Evolutionary conservation across 371 early-diverging fungal species (phyloP).

Genomic region (Coemansia sp.): DNA sequence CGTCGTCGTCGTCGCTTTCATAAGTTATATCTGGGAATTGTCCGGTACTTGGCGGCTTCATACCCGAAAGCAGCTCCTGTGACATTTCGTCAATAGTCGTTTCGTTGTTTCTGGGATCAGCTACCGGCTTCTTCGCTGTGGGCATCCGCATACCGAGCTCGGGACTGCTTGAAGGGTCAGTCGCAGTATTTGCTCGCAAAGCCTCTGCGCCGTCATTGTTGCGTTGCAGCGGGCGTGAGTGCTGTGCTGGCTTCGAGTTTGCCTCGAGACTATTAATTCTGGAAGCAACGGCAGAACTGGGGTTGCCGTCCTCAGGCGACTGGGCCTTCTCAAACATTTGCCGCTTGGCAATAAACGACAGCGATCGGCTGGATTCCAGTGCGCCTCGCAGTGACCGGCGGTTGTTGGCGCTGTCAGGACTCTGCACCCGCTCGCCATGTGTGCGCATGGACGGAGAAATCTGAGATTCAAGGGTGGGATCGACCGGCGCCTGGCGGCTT

Average conservation of each 20-base stretch:
- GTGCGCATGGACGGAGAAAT: not conserved
- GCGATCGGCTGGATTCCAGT: not conserved
- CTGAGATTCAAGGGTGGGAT: not conserved
- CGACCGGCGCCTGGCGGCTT: not conserved
- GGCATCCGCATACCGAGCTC: constrained; percentile 26
- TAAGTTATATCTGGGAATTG: too few relatives aligned
- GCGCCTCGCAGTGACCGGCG: not conserved
- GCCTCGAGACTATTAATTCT: not conserved
- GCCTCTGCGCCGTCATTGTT: not conserved
- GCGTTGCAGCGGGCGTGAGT: not conserved
- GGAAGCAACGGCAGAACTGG: too few relatives aligned
- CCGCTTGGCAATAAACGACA: constrained; percentile 19
- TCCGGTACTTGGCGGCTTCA: not conserved
- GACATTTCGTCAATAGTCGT: not conserved
- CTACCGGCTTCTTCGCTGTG: not conserved
- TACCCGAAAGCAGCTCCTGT: not conserved
- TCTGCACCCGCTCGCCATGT: not conserved
- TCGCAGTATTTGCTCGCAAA: not conserved
- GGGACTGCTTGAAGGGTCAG: constrained; percentile 11
- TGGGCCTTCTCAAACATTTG: constrained; percentile 16
- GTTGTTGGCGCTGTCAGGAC: not conserved
- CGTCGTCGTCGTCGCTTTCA: too few relatives aligned
- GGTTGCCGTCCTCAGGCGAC: not conserved
- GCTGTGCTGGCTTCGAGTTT: not conserved
- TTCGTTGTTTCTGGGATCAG: not conserved